These are phyloP conservation scores for Linnemannia schmuckeri DNA, from an alignment of 192 early-diverging fungal genomes.

Conservation along the genomic window DNA sequence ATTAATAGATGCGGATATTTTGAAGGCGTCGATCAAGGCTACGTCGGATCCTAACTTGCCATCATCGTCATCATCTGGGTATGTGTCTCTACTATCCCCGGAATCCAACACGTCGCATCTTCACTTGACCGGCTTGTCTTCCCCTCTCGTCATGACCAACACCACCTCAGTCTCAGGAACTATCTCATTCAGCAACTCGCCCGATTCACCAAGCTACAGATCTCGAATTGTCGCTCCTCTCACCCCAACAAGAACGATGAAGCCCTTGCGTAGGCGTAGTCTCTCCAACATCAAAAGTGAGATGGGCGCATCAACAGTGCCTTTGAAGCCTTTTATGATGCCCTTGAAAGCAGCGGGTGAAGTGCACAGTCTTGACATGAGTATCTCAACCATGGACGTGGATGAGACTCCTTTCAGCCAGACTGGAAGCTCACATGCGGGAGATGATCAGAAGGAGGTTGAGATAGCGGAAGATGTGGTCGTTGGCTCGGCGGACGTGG, in stretches of 20 bases:
- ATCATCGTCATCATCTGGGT: constrained; percentile 8
- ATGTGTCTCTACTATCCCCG: not conserved
- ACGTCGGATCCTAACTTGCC: constrained; percentile 16
- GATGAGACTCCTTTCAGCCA: not conserved
- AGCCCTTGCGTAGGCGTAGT: constrained; percentile 24
- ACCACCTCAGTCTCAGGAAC: constrained; percentile 5
- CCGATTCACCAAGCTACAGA: not conserved
- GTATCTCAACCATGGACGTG: not conserved
- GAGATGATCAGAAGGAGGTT: not conserved
- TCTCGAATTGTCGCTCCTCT: constrained; percentile 5
- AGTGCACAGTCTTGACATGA: not conserved
- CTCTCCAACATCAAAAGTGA: constrained; percentile 45
- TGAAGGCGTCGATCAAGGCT: constrained; percentile 45
- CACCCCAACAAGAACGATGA: constrained; percentile 31
- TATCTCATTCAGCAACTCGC: constrained; percentile 2
- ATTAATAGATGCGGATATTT: constrained; percentile 42
- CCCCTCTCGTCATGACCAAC: constrained; percentile 6
- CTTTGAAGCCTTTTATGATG: not conserved
- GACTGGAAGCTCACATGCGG: not conserved
- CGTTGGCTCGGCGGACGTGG: not conserved
- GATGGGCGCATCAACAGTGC: not conserved
- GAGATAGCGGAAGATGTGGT: not conserved
- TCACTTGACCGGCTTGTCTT: constrained; percentile 2
- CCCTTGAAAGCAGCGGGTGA: not conserved
- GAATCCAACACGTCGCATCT: constrained; percentile 5